Evolutionary conservation across 495 filamentous ascomycete species (phyloP), one percentile per base, ranked within the genome.

Genomic region (Lichina pygmaea): DNA sequence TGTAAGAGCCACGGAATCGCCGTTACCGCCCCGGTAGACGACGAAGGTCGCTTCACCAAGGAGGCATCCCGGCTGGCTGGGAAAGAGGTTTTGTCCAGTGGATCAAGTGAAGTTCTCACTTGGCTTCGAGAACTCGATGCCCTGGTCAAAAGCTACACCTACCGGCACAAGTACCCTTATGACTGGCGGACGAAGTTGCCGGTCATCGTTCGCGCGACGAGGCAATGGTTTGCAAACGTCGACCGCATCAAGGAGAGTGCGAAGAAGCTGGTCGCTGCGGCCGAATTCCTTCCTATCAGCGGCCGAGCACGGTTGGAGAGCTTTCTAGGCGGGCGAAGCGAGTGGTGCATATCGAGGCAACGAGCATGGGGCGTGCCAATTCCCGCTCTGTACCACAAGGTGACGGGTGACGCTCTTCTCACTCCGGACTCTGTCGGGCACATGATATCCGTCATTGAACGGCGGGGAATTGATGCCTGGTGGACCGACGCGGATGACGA

Each of bases 261-360:
- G 1, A 56, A 92, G 16, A 54, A 65, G 34, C 66, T 82, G 6
- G 59, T 95, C 11, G 59, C 77, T 8, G 56, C 71, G 43, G 80
- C 94, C 34, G 65, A 60, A 1, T 99, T 94, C 49, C 64, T 92
- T 36, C 89, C 89, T 0, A 66, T 75, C 38, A 57, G 63, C 33
- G 82, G 83, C 5, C 74, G 67, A 49, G 66, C 69, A 2, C 67
- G 91, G 39, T 65, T 99, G 39, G 68, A 78, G 55, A 78, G 76
- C 46, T 95, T 94, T 54, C 66, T 95, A 31, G 71, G 76, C 52
- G 81, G 81, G 41, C 73, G 89, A 33, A 91, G 71, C 50, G 86
- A 95, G 57, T 99, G 89, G 89, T 99, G 89, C 56, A 92, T 99
- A 53, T 95, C 91, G n/a, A 76, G 89, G 33, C 89, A 99, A 57